These are phyloP conservation scores for Stygiomarasmius scandens DNA, from an alignment of 1,284 basidiomycete species.

Conservation along the genomic window DNA sequence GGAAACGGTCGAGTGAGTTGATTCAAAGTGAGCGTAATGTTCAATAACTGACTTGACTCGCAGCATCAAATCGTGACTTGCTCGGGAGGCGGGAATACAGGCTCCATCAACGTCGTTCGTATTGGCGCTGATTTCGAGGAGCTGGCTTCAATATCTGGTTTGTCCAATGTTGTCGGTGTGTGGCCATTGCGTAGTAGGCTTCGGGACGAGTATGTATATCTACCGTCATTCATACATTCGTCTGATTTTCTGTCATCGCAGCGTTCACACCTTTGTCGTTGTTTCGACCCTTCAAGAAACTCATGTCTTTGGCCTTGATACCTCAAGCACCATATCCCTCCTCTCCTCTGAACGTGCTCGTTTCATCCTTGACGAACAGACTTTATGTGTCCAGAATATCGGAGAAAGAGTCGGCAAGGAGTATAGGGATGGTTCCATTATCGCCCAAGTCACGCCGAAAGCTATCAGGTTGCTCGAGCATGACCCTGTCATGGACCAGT, in stretches of 20 bases:
- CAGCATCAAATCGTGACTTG: slow-evolving; percentile 87
- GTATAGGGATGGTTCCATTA: slow-evolving; percentile 55
- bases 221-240: neutral
- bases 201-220: slow-evolving; percentile 48
- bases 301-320: slow-evolving; percentile 53
- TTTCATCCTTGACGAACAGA: slow-evolving; percentile 54
- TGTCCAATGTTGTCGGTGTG: slow-evolving; percentile 59
- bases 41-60: neutral
- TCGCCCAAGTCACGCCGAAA: slow-evolving; percentile 73
- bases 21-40: neutral
- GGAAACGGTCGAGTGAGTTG: slow-evolving; percentile 70
- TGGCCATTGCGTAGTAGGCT: slow-evolving; percentile 66
- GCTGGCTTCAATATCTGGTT: slow-evolving; percentile 60
- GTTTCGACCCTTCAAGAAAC: slow-evolving; percentile 59
- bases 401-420: slow-evolving; percentile 33
- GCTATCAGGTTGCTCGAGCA: slow-evolving; percentile 59
- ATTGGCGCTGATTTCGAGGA: slow-evolving; percentile 87
- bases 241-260: slow-evolving; percentile 25
- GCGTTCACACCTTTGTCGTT: slow-evolving; percentile 58
- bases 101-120: slow-evolving; percentile 81
- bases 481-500: slow-evolving; percentile 39
- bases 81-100: slow-evolving; percentile 83
- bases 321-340: slow-evolving; percentile 37
- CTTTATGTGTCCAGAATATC: slow-evolving; percentile 69
- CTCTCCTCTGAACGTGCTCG: slow-evolving; percentile 31